phyloP scores from a whole-genome alignment of 257 asterid species.

The Cynanchum wilfordii region DNA sequence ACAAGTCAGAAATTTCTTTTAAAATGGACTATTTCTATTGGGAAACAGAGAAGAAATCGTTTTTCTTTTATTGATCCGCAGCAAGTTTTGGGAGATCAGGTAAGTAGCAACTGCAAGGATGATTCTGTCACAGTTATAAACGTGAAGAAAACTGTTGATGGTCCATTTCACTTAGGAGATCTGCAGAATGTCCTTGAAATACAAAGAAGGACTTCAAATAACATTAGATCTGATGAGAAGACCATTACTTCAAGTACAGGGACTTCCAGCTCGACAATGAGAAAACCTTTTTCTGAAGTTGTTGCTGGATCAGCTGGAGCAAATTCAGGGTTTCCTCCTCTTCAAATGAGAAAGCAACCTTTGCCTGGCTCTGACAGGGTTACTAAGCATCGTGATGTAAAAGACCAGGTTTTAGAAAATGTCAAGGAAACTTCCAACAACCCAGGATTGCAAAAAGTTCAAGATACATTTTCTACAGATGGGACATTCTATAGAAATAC shows the following conservation, averaged over 20 bases:
- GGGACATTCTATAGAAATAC: constrained; percentile 25
- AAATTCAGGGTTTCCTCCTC: constrained; percentile 74
- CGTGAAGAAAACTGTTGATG: constrained; percentile 31
- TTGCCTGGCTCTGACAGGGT: constrained; percentile 40
- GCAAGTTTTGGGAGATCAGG: constrained; percentile 27
- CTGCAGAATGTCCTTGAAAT: constrained; percentile 38
- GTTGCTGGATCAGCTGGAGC: constrained; percentile 78
- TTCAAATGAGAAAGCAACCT: constrained; percentile 53
- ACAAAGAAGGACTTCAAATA: constrained; percentile 31
- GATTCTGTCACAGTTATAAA: constrained; percentile 32
- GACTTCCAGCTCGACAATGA: constrained; percentile 49
- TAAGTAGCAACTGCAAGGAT: constrained; percentile 25
- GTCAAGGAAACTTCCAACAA: constrained; percentile 30
- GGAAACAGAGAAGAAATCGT: constrained; percentile 37
- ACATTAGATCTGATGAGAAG: constrained; percentile 34
- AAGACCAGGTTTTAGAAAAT: constrained; percentile 30
- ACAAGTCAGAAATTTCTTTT: constrained; percentile 69
- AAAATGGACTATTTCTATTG: constrained; percentile 58
- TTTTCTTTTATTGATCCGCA: constrained; percentile 28
- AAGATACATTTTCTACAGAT: constrained; percentile 25
- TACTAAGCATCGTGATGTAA: constrained; percentile 35
- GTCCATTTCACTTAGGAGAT: constrained; percentile 27
- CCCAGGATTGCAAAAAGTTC: constrained; percentile 39
- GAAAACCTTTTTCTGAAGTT: constrained; percentile 90
- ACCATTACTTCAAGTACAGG: constrained; percentile 33